Conservation (phyloP, 1,139 yeast genomes). For the Wickerhamomyces sp. region DNA sequence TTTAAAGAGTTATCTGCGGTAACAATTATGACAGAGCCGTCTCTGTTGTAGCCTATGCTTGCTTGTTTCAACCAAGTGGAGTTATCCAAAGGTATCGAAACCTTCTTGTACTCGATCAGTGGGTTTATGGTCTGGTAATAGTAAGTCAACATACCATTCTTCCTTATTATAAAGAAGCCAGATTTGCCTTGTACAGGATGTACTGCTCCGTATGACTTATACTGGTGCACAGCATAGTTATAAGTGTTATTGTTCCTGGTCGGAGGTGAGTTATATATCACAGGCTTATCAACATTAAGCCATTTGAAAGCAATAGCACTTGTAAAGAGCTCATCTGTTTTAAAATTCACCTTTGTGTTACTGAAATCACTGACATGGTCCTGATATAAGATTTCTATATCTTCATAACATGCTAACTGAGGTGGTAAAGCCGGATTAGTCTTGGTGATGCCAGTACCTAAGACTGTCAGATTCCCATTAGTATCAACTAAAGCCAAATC, state of each 20-base stretch:
- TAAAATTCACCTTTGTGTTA: conserved; percentile 3
- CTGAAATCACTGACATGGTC: conserved; percentile 29
- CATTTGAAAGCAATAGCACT: conserved; percentile 56
- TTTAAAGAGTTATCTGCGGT: conserved; percentile 44
- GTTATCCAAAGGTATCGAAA: conserved; percentile 27
- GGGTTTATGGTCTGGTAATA: conserved; percentile 58
- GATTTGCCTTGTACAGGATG: conserved; percentile 70
- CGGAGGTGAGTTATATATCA: conserved; percentile 52
- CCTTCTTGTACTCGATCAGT: conserved; percentile 50
- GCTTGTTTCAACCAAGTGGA: conserved; percentile 36
- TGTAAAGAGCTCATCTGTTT: conserved; percentile 12
- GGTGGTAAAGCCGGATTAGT: conserved; percentile 10
- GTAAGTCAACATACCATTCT: conserved; percentile 55
- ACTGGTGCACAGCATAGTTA: conserved; percentile 54
- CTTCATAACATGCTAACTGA: conserved; percentile 22
- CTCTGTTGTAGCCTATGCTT: conserved; percentile 55
- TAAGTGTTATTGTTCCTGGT: conserved; percentile 28
- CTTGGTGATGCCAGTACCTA: conserved; percentile 20
- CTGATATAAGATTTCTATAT: conserved; percentile 31
- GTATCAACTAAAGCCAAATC: conserved; percentile 39
- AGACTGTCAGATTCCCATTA: conserved; percentile 34
- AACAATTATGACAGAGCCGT: conserved; percentile 44
- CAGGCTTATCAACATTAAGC: conserved; percentile 65
- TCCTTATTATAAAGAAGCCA: conserved; percentile 65
- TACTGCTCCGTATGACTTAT: conserved; percentile 54